phyloP scores from a whole-genome alignment of 345 rosid genomes.

The Hibiscus tridactylites region DNA sequence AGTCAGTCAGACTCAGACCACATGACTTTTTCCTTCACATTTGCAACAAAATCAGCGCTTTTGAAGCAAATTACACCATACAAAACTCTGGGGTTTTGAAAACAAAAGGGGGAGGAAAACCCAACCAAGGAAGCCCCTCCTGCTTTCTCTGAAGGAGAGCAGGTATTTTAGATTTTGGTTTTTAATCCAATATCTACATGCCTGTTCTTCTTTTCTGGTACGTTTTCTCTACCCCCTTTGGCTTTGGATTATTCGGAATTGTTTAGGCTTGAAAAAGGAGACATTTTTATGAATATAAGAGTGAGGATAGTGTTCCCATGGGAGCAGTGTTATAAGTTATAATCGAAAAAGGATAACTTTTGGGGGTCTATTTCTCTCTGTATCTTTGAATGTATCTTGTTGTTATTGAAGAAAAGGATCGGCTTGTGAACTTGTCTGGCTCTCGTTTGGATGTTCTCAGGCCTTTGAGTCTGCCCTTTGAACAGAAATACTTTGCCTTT shows the following conservation, averaged over 20 bases:
- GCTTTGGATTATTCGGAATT: background rate
- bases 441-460: conserved; percentile 53
- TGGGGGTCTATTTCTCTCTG: conserved; percentile 18
- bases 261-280: background rate
- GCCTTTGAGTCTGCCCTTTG: conserved; percentile 32
- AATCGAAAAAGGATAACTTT: conserved; percentile 3
- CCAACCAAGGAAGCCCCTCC: background rate
- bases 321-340: conserved; percentile 9
- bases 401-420: conserved; percentile 32
- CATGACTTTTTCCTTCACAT: background rate
- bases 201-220: conserved; percentile 17
- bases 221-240: background rate
- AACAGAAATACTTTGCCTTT: conserved; percentile 24
- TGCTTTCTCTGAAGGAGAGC: conserved; percentile 4
- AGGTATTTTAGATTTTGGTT: background rate
- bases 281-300: background rate
- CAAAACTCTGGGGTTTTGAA: background rate
- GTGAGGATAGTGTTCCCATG: conserved; percentile 15
- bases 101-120: background rate
- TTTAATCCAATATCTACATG: background rate
- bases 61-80: background rate
- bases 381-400: conserved; percentile 67
- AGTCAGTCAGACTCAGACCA: background rate
- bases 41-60: background rate
- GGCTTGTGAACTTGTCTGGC: conserved; percentile 55